A percentile compares a stretch with the other conserved stretches of the same genome.
phyloP scores from a whole-genome alignment of 2,329 filamentous ascomycete species.

The Venturia aucupariae region DNA sequence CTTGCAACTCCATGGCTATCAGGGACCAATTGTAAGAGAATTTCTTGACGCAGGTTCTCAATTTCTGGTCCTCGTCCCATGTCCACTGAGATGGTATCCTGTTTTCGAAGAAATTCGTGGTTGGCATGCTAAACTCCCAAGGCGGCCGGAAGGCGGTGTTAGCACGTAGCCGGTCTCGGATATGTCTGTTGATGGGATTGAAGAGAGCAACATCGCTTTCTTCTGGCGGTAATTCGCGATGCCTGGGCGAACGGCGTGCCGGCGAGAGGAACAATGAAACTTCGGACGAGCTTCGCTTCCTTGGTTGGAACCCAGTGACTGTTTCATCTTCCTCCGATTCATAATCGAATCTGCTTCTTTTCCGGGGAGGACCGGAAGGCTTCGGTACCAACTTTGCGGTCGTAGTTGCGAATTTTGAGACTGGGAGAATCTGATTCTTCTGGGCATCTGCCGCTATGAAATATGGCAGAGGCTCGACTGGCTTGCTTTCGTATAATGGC shows the following conservation, averaged over 20 bases:
- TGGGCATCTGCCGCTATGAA: constrained; percentile 47
- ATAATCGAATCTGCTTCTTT: constrained; percentile 77
- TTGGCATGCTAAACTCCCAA: constrained; percentile 83
- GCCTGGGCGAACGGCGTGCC: constrained; percentile 29
- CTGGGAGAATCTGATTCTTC: constrained; percentile 52
- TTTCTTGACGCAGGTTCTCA: constrained; percentile 75
- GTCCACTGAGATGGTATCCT: constrained; percentile 88
- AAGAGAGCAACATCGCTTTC: constrained; percentile 78
- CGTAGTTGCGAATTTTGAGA: constrained; percentile 80
- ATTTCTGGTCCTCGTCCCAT: constrained; percentile 77
- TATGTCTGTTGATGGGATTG: constrained; percentile 76
- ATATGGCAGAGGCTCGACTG: constrained; percentile 24
- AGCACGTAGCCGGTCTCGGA: constrained; percentile 81
- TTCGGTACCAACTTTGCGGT: constrained; percentile 68
- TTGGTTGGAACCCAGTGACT: constrained; percentile 25
- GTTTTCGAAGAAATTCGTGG: constrained; percentile 81
- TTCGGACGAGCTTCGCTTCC: constrained; percentile 32
- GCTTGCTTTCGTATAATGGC: constrained; percentile 63
- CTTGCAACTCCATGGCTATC: constrained; percentile 68
- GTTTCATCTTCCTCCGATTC: constrained; percentile 52
- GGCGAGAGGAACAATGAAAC: constrained; percentile 33
- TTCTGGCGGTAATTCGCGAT: constrained; percentile 52
- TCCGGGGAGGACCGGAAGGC: constrained; percentile 56
- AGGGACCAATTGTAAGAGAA: constrained; percentile 98
- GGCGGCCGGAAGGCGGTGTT: constrained; percentile 90